Evolutionary conservation across 352 stramenopile genomes (phyloP), one percentile per base, ranked within the genome.

Genomic region (Phytopythium kandeliae): DNA sequence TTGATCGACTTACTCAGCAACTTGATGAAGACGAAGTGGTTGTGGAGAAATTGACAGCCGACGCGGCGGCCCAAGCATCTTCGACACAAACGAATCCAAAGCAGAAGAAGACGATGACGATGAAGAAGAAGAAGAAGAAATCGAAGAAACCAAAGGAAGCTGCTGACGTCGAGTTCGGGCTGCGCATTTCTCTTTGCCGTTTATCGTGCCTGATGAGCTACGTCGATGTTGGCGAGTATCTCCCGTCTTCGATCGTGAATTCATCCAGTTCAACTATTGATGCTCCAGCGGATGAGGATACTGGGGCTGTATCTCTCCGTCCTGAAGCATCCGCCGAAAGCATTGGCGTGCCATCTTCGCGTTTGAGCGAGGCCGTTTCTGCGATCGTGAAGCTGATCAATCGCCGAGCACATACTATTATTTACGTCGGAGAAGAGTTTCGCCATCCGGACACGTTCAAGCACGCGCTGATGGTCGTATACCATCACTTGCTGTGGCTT

Each of bases 401-500:
- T 43, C 72, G 74, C 45, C 63, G 80, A 22, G 69, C 83, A 8
- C 78, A 64, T 30, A 66, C 62, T 19, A 66, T 89, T 22, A 45
- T 57, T 4, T 41, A 69, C 17, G 43, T 93, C n/a, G 46, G 85
- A 43, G 58, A 81, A 51, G 62, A 60, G 16, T 73, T 90, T 57
- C 57, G 71, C 4, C 46, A 86, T 21, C 56, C 67, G 7, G 81
- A 89, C 40, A 76, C 71, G 11, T 71, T 94, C 60, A 88, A 79
- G 58, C 71, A 76, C 34, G 61, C 71, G 13, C 34, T 92, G 33
- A 74, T 67, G 40, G 74, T 91, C 46, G 55, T 95, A 36, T 88
- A 89, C 55, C 72, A 66, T 4, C 79, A 93, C 35, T 46, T 95
- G 4, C 57, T 95, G 16, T 95, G 85, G 85, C 59, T 71, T n/a